A percentile compares a stretch with the other conserved stretches of the same genome.
These are phyloP conservation scores for Allantophomopsis lycopodina DNA, from an alignment of 2,329 filamentous ascomycete genomes.

Conservation along the genomic window DNA sequence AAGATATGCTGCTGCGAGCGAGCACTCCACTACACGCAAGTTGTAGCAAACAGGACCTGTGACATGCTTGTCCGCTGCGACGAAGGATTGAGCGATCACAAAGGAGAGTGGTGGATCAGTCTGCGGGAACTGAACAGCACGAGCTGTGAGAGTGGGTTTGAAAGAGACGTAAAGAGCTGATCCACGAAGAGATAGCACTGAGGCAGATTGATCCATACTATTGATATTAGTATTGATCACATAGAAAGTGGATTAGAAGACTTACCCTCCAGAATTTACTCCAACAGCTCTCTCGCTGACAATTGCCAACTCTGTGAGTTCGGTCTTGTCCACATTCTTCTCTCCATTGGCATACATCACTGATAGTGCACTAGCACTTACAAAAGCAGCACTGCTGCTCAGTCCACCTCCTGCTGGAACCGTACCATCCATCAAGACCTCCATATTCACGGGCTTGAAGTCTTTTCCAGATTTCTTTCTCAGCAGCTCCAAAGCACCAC, in stretches of 20 bases:
- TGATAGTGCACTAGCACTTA: constrained; percentile 78
- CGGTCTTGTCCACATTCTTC: constrained; percentile 70
- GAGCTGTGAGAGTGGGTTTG: constrained; percentile 61
- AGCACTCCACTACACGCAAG: constrained; percentile 89
- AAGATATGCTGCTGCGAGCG: constrained; percentile 63
- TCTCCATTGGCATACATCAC: constrained; percentile 79
- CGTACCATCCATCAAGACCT: constrained; percentile 79
- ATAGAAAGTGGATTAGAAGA: constrained; percentile 1
- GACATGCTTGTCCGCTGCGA: constrained; percentile 87
- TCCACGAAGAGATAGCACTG: constrained; percentile 78
- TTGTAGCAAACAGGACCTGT: constrained; percentile 94
- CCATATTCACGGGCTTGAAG: constrained; percentile 64
- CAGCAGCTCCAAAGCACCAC: constrained; percentile 68
- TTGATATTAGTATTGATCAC: constrained; percentile 6
- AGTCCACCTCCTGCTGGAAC: constrained; percentile 87
- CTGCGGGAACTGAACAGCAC: constrained; percentile 69
- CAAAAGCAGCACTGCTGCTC: constrained; percentile 87
- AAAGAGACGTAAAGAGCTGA: constrained; percentile 87
- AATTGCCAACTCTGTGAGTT: constrained; percentile 83
- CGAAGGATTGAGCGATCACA: constrained; percentile 87
- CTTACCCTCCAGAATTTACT: constrained; percentile 87
- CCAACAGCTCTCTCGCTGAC: constrained; percentile 89
- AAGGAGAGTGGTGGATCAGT: constrained; percentile 78
- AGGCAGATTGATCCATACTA: constrained; percentile 95
- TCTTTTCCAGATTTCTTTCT: constrained; percentile 44